Conservation (phyloP, 73 alveolate species). For the Paramecium pentaurelia region DNA sequence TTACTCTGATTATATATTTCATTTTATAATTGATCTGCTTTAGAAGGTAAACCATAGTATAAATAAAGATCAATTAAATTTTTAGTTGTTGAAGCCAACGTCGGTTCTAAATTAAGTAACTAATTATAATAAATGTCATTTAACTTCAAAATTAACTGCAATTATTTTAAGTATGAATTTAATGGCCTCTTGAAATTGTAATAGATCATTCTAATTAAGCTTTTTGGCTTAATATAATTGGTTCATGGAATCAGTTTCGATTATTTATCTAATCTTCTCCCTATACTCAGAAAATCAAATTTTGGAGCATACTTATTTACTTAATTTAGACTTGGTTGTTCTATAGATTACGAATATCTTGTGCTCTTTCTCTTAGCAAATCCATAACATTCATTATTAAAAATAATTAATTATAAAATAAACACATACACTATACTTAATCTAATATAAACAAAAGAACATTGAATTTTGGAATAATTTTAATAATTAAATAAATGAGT, state of each 20-base stretch:
- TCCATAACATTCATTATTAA: constrained; percentile 37
- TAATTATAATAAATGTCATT: background rate
- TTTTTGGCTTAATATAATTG: background rate
- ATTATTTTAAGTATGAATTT: background rate
- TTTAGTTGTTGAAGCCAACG: background rate
- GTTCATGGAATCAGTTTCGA: constrained; percentile 11
- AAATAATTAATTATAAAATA: background rate
- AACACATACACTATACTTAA: background rate
- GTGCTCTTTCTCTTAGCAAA: background rate
- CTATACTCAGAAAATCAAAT: constrained; percentile 8
- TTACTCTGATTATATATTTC: background rate
- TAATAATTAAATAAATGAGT: background rate
- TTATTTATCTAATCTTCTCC: constrained; percentile 5
- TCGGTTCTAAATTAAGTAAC: background rate
- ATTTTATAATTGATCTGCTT: background rate
- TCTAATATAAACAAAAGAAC: background rate
- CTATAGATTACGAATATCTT: background rate
- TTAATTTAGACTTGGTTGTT: background rate
- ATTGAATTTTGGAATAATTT: background rate
- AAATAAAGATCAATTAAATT: background rate
- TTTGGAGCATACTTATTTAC: background rate
- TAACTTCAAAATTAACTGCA: background rate
- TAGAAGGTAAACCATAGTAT: background rate
- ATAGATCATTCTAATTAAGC: background rate
- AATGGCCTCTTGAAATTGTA: background rate